phyloP scores from a whole-genome alignment of 2,329 filamentous ascomycete genomes.

The Botryotinia convoluta region DNA sequence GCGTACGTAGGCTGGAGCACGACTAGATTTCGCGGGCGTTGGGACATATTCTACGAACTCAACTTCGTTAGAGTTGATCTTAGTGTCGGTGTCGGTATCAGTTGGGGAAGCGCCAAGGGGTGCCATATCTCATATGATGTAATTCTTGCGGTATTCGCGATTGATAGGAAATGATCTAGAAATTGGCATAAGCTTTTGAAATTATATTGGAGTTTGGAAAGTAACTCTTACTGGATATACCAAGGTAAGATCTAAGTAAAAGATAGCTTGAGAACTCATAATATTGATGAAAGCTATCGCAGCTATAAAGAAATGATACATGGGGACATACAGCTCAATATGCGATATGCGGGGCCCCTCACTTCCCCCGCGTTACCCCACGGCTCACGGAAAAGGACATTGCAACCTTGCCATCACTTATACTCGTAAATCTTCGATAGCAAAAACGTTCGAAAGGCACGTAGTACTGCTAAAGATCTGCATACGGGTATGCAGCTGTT shows the following conservation, averaged over 20 bases:
- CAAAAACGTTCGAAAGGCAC: not conserved
- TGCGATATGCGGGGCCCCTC: conserved; percentile 14
- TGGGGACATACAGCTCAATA: not conserved
- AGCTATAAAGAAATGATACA: not conserved
- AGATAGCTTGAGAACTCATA: not conserved
- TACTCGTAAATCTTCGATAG: too few species aligned
- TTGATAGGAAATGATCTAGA: not conserved
- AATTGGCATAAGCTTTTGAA: not conserved
- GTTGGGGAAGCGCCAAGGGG: not conserved
- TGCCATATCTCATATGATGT: conserved; percentile 3
- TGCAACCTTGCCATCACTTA: not conserved
- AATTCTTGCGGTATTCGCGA: not conserved
- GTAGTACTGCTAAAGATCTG: not conserved
- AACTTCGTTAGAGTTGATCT: conserved; percentile 10
- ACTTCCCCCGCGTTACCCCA: conserved; percentile 9
- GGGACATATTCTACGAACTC: conserved; percentile 20
- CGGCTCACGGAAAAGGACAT: conserved; percentile 15
- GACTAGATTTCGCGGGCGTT: not conserved
- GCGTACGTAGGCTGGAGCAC: conserved; percentile 39
- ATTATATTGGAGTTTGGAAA: not conserved
- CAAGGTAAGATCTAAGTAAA: not conserved
- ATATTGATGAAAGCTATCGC: not conserved
- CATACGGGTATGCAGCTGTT: not conserved
- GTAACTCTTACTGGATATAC: not conserved
- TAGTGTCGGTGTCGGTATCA: not conserved